Base-by-base conservation (phyloP, 2,329 filamentous ascomycete genomes). In the Exserohilum rostratum region DNA sequence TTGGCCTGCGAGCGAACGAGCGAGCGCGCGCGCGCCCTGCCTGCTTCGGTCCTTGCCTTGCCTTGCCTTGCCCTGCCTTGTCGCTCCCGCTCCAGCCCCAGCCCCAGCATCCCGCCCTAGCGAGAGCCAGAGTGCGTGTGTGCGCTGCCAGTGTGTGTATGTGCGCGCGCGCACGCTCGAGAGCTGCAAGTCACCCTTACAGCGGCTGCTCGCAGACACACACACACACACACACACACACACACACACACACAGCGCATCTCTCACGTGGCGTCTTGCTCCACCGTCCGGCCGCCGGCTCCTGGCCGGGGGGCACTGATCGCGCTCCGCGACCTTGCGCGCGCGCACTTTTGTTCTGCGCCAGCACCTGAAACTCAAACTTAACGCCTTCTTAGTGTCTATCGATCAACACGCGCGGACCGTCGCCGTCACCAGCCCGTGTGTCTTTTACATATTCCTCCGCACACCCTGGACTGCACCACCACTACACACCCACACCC, bases 151-250 rank as follows among this genome's bases (percentile, higher is more conserved):
- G 18, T 18, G 18, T 25, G 22, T 20, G 34, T 17, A 17, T 38
- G 17, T 18, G 35, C 12, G 15, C 22, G 39, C 22, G 22, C 38
- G 20, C 25, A 13, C 22, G n/a, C 3, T 29, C n/a, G 39, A 38
- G n/a, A 17, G 18, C 53, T 57, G 55, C 62, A 57, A 59, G 56
- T 53, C 55, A 55, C 63, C 62, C 63, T 65, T 62, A 64, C 62
- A 60, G 64, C 64, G 62, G 59, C 50, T 61, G 60, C 55, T 50
- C 53, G 50, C 62, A 58, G 53, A 35, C 37, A 45, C 33, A 30
- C 40, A 15, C 25, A 18, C 53, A 17, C 46, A 38, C 55, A 53
- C 35, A 15, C 31, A n/a, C 31, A 38, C 46, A 43, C 57, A 25
- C 29, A 43, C 40, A 11, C 25, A 31, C 53, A 22, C 46, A 33